Evolutionary conservation across 176 grass and related monocot genomes (phyloP).

Genomic region (Cocos nucifera): DNA sequence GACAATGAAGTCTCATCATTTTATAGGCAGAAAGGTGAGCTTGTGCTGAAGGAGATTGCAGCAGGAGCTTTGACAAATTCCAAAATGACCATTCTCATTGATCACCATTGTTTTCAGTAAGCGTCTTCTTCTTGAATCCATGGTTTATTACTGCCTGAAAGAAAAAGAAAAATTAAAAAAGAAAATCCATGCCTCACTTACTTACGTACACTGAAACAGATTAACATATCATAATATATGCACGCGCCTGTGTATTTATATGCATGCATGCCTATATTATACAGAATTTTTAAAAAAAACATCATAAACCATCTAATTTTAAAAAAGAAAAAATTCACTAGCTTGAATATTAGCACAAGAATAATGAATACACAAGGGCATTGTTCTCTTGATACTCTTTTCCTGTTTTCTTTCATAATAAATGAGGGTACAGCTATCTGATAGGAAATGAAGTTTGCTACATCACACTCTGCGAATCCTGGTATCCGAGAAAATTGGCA

Average conservation of each 20-base stretch:
- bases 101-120: conserved; percentile 23
- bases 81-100: conserved; percentile 11
- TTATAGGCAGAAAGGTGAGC: conserved; percentile 12
- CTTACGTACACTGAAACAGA: not conserved
- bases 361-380: too few relatives aligned
- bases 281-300: too few relatives aligned
- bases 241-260: too few relatives aligned
- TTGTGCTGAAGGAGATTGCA: conserved; percentile 15
- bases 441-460: conserved; percentile 12
- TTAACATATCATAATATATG: too few relatives aligned
- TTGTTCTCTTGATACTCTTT: too few relatives aligned
- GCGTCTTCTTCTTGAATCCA: not conserved
- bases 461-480: conserved; percentile 14
- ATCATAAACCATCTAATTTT: too few relatives aligned
- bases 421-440: not conserved
- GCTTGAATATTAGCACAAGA: too few relatives aligned
- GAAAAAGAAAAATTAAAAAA: not conserved
- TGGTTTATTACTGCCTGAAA: too few relatives aligned
- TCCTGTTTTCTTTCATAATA: not conserved
- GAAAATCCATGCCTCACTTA: not conserved
- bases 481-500: conserved; percentile 19
- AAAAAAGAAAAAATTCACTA: too few relatives aligned
- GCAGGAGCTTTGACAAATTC: not conserved
- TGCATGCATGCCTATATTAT: too few relatives aligned
- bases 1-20: not conserved